phyloP scores from a whole-genome alignment of 2,329 filamentous ascomycete species.

The Emydomyces testavorans region DNA sequence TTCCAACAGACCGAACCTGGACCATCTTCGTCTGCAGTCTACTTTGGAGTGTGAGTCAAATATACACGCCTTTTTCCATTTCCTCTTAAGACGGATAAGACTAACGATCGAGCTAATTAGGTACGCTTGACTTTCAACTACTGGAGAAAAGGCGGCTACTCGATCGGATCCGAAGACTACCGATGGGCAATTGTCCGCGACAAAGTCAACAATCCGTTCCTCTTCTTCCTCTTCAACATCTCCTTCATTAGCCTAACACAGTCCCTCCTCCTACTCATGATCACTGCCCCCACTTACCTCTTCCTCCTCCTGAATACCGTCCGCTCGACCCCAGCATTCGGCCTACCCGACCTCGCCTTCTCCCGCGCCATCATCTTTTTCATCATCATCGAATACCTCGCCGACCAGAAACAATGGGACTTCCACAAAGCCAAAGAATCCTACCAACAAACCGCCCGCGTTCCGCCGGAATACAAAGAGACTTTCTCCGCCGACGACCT shows the following conservation, averaged over 20 bases:
- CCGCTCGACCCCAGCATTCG: conserved; percentile 42
- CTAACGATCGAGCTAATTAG: conserved; percentile 32
- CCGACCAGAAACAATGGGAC: conserved; percentile 87
- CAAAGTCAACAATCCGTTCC: conserved; percentile 55
- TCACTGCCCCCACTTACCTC: conserved; percentile 73
- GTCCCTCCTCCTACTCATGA: conserved; percentile 64
- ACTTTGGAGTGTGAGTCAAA: conserved; percentile 62
- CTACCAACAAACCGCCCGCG: conserved; percentile 62
- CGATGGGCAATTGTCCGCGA: conserved; percentile 70
- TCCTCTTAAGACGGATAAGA: neutral
- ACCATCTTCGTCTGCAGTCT: conserved; percentile 57
- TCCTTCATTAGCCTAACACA: conserved; percentile 81
- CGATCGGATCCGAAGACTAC: conserved; percentile 84
- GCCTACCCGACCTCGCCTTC: conserved; percentile 50
- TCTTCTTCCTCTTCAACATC: conserved; percentile 78
- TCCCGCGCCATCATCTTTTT: conserved; percentile 45
- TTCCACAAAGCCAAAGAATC: conserved; percentile 71
- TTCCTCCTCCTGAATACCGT: conserved; percentile 58
- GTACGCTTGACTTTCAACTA: conserved; percentile 86
- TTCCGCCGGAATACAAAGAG: conserved; percentile 44
- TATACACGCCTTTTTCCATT: neutral
- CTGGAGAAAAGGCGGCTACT: conserved; percentile 87
- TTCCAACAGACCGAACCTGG: conserved; percentile 61
- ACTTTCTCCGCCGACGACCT: conserved; percentile 59
- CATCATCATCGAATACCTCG: conserved; percentile 60